phyloP scores from a whole-genome alignment of 768 basidiomycete species.

The Kwoniella shandongensis region DNA sequence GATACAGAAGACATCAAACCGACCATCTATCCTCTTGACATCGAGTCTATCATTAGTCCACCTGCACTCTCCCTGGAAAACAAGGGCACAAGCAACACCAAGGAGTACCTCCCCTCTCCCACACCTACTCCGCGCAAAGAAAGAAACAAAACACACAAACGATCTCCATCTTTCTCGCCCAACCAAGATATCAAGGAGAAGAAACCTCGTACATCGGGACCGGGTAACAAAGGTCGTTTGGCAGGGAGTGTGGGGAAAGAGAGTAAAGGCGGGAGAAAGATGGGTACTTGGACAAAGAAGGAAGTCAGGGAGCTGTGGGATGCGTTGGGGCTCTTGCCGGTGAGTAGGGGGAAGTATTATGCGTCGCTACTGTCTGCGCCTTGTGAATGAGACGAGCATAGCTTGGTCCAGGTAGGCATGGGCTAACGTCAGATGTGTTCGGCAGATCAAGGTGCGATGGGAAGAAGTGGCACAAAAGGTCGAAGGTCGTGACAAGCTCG shows the following conservation, averaged over 20 bases:
- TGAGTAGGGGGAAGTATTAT: constrained; percentile 1
- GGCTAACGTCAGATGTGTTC: too few species aligned
- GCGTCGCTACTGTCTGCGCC: background rate
- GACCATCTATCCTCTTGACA: background rate
- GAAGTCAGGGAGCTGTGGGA: constrained; percentile 31
- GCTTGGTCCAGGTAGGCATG: too few species aligned
- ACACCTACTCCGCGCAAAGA: constrained; percentile 5
- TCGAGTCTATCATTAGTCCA: constrained; percentile 1
- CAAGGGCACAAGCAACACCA: background rate
- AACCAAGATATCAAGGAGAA: background rate
- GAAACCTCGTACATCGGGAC: background rate
- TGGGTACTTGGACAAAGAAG: constrained; percentile 22
- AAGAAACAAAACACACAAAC: background rate
- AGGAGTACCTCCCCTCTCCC: constrained; percentile 9
- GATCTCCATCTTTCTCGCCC: constrained; percentile 1
- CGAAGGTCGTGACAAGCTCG: constrained; percentile 28
- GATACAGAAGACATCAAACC: background rate
- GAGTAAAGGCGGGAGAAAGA: constrained; percentile 6
- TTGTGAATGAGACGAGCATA: too few species aligned
- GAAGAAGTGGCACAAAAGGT: constrained; percentile 28
- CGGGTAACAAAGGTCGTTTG: constrained; percentile 7
- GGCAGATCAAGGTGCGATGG: constrained; percentile 22
- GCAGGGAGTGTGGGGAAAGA: constrained; percentile 1
- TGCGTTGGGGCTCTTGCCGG: constrained; percentile 25
- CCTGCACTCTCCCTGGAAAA: background rate